Percentiles rank a stretch among this genome's conserved stretches.
Evolutionary conservation across 2,329 filamentous ascomycete species (phyloP).

Genomic region (Aureobasidium leucospermi): DNA sequence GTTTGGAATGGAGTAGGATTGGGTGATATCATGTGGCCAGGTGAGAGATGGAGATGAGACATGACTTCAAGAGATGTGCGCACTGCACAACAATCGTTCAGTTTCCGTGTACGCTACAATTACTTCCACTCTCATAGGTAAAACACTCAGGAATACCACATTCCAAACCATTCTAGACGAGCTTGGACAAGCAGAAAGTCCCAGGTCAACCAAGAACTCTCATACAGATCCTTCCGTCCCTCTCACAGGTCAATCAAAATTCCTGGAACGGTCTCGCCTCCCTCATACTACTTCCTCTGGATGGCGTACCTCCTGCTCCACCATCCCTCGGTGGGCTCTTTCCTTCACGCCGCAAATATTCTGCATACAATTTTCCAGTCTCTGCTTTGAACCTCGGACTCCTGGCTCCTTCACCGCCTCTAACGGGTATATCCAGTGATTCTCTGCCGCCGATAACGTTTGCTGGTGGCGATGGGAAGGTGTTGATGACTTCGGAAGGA

Average conservation of each 20-base stretch:
- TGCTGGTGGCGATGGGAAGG: neutral
- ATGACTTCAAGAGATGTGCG: too few species aligned
- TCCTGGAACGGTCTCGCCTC: conserved; percentile 3
- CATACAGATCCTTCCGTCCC: neutral
- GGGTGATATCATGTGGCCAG: too few species aligned
- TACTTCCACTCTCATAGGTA: neutral
- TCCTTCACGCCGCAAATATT: conserved; percentile 28
- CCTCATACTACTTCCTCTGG: neutral
- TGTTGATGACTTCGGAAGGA: conserved; percentile 8
- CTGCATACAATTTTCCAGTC: conserved; percentile 27
- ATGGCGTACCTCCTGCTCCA: neutral
- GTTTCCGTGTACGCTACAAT: neutral
- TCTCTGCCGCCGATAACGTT: neutral
- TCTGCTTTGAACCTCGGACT: conserved; percentile 21
- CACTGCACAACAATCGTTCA: neutral
- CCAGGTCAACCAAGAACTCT: neutral
- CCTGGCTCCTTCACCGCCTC: conserved; percentile 10
- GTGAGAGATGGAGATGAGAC: too few species aligned
- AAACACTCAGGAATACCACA: neutral
- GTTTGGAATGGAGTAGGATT: too few species aligned
- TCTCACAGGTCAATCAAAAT: neutral
- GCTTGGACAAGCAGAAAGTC: neutral
- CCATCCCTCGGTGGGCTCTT: neutral
- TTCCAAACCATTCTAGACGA: neutral
- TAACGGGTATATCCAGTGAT: conserved; percentile 1